Conservation (phyloP, 495 filamentous ascomycete genomes). For the Talaromyces trachyspermus region DNA sequence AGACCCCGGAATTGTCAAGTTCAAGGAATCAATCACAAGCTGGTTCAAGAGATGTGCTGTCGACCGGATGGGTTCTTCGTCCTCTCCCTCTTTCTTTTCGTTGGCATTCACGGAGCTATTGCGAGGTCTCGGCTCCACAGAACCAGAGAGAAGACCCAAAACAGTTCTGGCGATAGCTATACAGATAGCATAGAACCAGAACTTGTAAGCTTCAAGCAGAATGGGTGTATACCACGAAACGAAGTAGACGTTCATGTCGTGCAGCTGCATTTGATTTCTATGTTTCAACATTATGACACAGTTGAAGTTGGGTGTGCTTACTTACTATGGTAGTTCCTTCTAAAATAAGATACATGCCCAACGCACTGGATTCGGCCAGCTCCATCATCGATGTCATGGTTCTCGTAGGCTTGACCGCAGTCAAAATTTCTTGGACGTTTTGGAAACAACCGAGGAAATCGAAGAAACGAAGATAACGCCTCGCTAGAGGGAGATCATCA, state of each 20-base stretch:
- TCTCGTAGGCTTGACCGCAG: neutral
- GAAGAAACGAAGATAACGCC: constrained; percentile 14
- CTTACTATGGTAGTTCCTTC: constrained; percentile 14
- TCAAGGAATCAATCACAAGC: constrained; percentile 9
- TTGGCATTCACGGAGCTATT: neutral
- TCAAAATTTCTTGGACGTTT: constrained; percentile 10
- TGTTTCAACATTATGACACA: neutral
- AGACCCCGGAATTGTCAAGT: constrained; percentile 12
- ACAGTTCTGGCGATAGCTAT: constrained; percentile 6
- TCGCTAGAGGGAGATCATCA: constrained; percentile 6
- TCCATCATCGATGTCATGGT: constrained; percentile 7
- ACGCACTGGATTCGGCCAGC: constrained; percentile 9
- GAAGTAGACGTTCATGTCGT: constrained; percentile 13
- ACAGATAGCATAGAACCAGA: constrained; percentile 15
- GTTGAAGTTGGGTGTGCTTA: constrained; percentile 2
- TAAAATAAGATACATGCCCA: constrained; percentile 12
- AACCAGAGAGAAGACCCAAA: constrained; percentile 6
- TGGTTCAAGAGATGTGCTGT: constrained; percentile 8
- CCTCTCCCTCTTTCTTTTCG: neutral
- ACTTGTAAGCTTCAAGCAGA: constrained; percentile 13
- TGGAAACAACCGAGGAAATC: constrained; percentile 11
- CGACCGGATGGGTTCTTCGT: neutral
- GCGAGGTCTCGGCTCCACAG: neutral
- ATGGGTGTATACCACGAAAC: constrained; percentile 13
- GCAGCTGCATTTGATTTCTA: constrained; percentile 4